Conservation (phyloP, 1,284 basidiomycete genomes). For the Ustilago nuda region DNA sequence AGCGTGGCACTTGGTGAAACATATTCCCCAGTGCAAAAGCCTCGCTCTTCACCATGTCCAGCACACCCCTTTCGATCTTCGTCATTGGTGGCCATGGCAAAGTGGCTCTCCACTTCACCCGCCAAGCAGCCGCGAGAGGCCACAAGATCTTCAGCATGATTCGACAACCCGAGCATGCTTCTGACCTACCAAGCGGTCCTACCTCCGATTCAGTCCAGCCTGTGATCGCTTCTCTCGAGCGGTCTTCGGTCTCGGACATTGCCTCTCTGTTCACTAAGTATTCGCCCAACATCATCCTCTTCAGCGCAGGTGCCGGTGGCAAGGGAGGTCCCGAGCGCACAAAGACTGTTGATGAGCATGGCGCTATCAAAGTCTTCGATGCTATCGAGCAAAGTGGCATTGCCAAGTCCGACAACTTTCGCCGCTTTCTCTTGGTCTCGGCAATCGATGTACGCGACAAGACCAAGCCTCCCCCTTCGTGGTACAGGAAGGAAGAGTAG, state of each 20-base stretch:
- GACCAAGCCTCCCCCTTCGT: slow-evolving; percentile 68
- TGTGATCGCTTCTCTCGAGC: slow-evolving; percentile 76
- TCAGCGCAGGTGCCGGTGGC: slow-evolving; percentile 78
- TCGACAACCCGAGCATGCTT: slow-evolving; percentile 50
- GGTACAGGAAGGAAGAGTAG: slow-evolving; percentile 43
- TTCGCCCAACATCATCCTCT: slow-evolving; percentile 75
- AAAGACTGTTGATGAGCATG: slow-evolving; percentile 78
- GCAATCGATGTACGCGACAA: slow-evolving; percentile 76
- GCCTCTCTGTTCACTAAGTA: slow-evolving; percentile 72
- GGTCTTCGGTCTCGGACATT: slow-evolving; percentile 73
- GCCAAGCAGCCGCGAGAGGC: slow-evolving; percentile 41
- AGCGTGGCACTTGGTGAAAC: too few relatives aligned
- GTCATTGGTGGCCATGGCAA: slow-evolving; percentile 58
- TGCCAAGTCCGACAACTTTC: slow-evolving; percentile 70
- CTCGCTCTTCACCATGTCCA: slow-evolving; percentile 16
- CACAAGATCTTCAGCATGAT: slow-evolving; percentile 57
- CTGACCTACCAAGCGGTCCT: slow-evolving; percentile 42
- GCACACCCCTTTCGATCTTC: slow-evolving; percentile 48
- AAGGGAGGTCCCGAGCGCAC: slow-evolving; percentile 77
- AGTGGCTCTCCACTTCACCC: slow-evolving; percentile 58
- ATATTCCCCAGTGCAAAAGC: neutral
- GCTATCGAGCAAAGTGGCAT: slow-evolving; percentile 75
- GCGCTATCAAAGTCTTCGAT: slow-evolving; percentile 79
- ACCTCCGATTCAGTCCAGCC: slow-evolving; percentile 71
- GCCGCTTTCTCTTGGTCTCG: slow-evolving; percentile 75